These are phyloP conservation scores for Colletotrichum sp. DNA, from an alignment of 2,329 filamentous ascomycete species.

Conservation along the genomic window DNA sequence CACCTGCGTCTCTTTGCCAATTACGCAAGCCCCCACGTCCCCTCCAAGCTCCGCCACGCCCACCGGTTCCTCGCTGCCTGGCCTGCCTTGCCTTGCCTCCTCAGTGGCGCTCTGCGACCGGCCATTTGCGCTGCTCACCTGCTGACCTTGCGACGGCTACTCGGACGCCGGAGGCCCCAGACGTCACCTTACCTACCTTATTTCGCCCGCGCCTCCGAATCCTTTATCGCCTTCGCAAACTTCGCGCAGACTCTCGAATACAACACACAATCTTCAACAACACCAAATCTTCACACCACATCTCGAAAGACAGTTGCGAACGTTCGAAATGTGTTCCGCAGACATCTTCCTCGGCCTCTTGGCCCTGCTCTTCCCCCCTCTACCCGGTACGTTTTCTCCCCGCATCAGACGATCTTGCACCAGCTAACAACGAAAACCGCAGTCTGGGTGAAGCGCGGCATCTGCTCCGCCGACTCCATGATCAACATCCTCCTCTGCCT, in stretches of 20 bases:
- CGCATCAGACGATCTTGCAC: neutral
- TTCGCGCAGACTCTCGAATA: neutral
- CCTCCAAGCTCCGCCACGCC: slow-evolving; percentile 3
- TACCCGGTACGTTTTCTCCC: slow-evolving; percentile 58
- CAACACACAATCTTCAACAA: neutral
- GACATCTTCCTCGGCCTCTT: slow-evolving; percentile 69
- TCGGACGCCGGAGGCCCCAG: neutral
- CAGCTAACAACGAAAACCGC: slow-evolving; percentile 33
- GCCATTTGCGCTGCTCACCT: neutral
- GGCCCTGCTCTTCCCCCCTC: slow-evolving; percentile 69
- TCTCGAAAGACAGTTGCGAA: neutral
- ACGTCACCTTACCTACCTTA: neutral
- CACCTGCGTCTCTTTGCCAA: neutral
- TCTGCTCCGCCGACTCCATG: slow-evolving; percentile 90
- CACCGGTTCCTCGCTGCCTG: slow-evolving; percentile 10
- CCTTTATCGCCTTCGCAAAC: neutral
- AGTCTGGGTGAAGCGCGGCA: slow-evolving; percentile 97
- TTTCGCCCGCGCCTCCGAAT: neutral
- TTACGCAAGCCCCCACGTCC: slow-evolving; percentile 14
- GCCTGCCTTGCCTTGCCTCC: neutral
- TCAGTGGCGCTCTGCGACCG: neutral
- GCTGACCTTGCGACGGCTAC: neutral
- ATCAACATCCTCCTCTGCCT: slow-evolving; percentile 93
- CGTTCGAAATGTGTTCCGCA: slow-evolving; percentile 57
- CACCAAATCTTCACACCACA: neutral